Conservation (phyloP, 768 basidiomycete genomes). For the Auricularia sp. region DNA sequence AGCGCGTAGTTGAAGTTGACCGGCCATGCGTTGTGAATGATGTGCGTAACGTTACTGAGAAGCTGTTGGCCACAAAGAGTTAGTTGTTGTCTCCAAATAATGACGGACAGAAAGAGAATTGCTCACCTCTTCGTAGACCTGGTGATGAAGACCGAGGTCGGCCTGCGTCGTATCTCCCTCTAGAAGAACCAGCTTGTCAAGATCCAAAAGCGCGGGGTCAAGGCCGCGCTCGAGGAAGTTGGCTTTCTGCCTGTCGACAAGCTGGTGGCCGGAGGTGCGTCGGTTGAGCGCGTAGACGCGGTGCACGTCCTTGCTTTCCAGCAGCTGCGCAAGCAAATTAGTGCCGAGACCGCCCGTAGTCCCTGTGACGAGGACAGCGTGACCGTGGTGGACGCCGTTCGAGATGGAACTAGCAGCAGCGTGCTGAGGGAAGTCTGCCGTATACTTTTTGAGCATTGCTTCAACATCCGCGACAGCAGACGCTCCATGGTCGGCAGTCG, state of each 20-base stretch:
- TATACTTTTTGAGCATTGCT: conserved; percentile 34
- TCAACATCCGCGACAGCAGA: conserved; percentile 17
- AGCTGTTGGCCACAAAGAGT: too few relatives aligned
- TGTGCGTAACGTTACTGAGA: conserved; percentile 8
- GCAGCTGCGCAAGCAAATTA: conserved; percentile 23
- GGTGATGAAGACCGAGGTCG: conserved; percentile 19
- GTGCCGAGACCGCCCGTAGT: conserved; percentile 35
- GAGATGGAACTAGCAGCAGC: neutral
- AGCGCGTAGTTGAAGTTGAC: conserved; percentile 34
- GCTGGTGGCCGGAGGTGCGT: conserved; percentile 4
- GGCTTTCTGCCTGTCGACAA: conserved; percentile 19
- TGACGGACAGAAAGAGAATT: neutral
- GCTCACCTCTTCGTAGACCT: conserved; percentile 17
- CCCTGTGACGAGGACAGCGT: conserved; percentile 31
- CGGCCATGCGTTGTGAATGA: conserved; percentile 35
- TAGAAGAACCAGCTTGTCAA: conserved; percentile 22
- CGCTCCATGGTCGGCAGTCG: conserved; percentile 3
- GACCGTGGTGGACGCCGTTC: neutral
- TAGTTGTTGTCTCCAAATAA: too few relatives aligned
- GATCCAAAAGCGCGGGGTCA: conserved; percentile 13
- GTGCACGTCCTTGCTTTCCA: conserved; percentile 12
- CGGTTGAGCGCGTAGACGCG: conserved; percentile 28
- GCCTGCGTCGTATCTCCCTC: conserved; percentile 20
- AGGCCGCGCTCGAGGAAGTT: conserved; percentile 24
- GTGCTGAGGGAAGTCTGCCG: conserved; percentile 11